phyloP scores from a whole-genome alignment of 805 yeast species.

The Candida nemodendra region DNA sequence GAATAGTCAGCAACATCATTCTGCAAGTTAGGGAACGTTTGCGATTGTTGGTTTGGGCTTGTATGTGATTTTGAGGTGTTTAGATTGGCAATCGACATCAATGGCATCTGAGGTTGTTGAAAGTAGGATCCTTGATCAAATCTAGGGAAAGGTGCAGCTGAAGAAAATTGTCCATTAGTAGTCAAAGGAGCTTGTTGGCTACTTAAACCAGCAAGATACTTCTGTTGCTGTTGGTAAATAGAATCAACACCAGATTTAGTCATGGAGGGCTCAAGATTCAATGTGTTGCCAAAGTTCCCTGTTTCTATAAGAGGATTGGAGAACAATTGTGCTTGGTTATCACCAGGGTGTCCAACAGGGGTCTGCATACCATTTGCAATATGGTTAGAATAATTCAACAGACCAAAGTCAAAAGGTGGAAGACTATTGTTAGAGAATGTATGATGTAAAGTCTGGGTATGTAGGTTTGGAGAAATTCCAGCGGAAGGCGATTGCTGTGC shows the following conservation, averaged over 20 bases:
- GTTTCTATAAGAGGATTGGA: background rate
- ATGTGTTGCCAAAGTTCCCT: background rate
- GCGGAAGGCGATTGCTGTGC: slow-evolving; percentile 6
- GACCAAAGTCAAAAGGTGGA: background rate
- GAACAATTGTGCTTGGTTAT: background rate
- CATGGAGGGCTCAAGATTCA: background rate
- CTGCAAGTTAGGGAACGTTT: background rate
- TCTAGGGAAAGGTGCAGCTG: background rate
- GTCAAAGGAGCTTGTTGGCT: background rate
- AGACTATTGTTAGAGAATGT: background rate
- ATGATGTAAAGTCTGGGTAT: background rate
- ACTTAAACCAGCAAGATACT: background rate
- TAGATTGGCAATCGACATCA: background rate
- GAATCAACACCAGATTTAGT: background rate
- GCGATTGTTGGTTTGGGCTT: background rate
- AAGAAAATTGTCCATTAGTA: background rate
- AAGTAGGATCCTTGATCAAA: background rate
- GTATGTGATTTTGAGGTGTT: background rate
- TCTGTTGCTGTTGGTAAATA: background rate
- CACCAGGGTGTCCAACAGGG: background rate
- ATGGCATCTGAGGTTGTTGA: background rate
- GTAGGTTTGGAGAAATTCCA: background rate
- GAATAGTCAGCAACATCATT: background rate
- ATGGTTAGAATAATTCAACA: background rate
- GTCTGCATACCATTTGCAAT: background rate